phyloP scores from a whole-genome alignment of 345 rosid species.

The Punica granatum region DNA sequence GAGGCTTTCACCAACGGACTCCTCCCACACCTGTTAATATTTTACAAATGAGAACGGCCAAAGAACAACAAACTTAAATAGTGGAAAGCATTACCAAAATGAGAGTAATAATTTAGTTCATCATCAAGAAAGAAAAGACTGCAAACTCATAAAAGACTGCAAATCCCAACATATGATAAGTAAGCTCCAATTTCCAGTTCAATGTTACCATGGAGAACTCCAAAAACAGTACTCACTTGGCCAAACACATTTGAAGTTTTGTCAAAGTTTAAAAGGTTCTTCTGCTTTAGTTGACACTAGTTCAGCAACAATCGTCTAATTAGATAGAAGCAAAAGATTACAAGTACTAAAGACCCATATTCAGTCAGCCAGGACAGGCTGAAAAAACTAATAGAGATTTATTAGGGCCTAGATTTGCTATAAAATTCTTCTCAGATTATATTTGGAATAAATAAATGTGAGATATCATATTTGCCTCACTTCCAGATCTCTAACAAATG shows the following conservation, averaged over 20 bases:
- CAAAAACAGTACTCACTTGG: neutral
- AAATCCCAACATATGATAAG: neutral
- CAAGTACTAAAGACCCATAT: neutral
- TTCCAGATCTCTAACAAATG: neutral
- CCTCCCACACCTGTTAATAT: constrained; percentile 76
- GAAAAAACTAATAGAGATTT: neutral
- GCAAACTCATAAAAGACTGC: too few species aligned
- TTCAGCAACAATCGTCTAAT: neutral
- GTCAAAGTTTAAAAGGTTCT: neutral
- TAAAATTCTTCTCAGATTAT: neutral
- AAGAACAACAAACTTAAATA: neutral
- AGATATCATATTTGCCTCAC: neutral
- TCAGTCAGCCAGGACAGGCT: neutral
- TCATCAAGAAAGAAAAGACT: neutral
- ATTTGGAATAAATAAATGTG: neutral
- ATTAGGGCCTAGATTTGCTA: neutral
- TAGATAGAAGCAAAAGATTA: neutral
- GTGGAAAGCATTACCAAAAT: neutral
- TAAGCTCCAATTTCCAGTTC: neutral
- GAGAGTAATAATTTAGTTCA: neutral
- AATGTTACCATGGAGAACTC: neutral
- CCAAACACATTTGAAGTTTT: neutral
- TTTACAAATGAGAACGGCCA: constrained; percentile 7
- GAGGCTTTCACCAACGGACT: constrained; percentile 93
- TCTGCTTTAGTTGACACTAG: neutral